These are phyloP conservation scores for Athelia sp. DNA, from an alignment of 1,284 basidiomycete species.

Conservation along the genomic window DNA sequence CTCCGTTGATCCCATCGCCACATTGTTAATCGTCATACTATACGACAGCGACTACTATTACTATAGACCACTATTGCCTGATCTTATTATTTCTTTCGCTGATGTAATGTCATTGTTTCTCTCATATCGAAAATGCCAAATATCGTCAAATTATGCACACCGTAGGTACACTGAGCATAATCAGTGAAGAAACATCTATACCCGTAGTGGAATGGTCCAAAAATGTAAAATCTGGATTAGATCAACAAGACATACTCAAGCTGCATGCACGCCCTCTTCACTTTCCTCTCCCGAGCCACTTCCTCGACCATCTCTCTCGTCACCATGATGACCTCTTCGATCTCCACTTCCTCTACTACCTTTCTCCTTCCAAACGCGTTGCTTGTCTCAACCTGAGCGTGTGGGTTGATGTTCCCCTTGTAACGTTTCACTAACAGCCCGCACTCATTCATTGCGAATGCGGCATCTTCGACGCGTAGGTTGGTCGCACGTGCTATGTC, in stretches of 20 bases:
- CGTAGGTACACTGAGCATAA: no score
- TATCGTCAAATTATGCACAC: no score
- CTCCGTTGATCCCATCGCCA: not conserved
- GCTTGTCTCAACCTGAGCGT: slow-evolving; percentile 12
- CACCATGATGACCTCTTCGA: slow-evolving; percentile 48
- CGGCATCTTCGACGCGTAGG: slow-evolving; percentile 80
- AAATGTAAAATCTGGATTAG: no score
- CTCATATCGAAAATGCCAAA: no score
- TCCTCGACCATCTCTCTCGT: slow-evolving; percentile 70
- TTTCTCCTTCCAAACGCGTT: slow-evolving; percentile 4
- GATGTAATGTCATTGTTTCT: no score
- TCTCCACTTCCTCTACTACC: slow-evolving; percentile 22
- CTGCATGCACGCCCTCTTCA: slow-evolving; percentile 63
- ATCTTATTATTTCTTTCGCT: no score
- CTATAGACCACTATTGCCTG: no score
- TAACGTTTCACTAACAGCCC: slow-evolving; percentile 59
- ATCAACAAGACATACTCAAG: slow-evolving; percentile 47
- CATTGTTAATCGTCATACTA: no score
- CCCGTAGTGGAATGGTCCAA: no score
- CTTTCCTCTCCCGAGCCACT: slow-evolving; percentile 54
- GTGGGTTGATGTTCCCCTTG: slow-evolving; percentile 2
- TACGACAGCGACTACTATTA: no score
- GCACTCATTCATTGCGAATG: slow-evolving; percentile 84
- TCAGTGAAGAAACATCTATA: no score
- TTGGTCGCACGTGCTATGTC: slow-evolving; percentile 79